Base-by-base conservation (phyloP, 768 basidiomycete genomes). In the Lanmaoa rubissima region DNA sequence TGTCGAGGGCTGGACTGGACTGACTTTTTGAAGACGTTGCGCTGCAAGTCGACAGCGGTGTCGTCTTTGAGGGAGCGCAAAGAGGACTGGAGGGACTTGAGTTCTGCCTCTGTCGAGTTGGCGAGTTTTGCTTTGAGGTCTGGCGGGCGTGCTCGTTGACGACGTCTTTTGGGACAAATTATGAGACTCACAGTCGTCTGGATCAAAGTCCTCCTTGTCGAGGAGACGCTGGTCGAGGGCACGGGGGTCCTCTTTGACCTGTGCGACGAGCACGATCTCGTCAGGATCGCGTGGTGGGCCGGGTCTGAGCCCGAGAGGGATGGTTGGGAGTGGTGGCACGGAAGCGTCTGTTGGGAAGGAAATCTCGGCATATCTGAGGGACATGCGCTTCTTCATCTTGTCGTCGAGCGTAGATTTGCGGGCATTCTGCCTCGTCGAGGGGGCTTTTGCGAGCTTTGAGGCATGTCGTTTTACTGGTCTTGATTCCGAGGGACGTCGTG, bases 301-400 rank as follows among this genome's bases (percentile, higher is more conserved):
- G 10, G 77, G 65, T 40, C 76, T 74, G 31, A 76, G 59, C 5
- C 73, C 77, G 36, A 76, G 71, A 0, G 85, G 84, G 40, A 90
- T 61, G 1, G 80, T 73, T 2, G 88, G 87, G 17, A 88, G 72
- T 1, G 83, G 73, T 5, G 90, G 87, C 4, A 85, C 68, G 41
- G 69, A 72, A 10, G 71, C 68, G 48, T 83, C 80, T 3, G 84
- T 86, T 7, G 88, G 89, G n/a, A 80, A 76, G 1, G 88, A 88
- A 53, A 92, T 88, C 62, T 91, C 90, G 39, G 89, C 92, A 82
- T 91, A 97, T 69, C 94, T 86, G 82, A 88, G 90, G 16, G 94
- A 94, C 86, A 97, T 88, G 67, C 95, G 89, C 74, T 93, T 93
- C 82, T 93, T 94, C 74, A 97, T 94, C 76, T 90, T 93, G 80